Evolutionary conservation across 2,329 filamentous ascomycete species (phyloP), one percentile per base, ranked within the genome.

Genomic region (Cytospora leucostoma): DNA sequence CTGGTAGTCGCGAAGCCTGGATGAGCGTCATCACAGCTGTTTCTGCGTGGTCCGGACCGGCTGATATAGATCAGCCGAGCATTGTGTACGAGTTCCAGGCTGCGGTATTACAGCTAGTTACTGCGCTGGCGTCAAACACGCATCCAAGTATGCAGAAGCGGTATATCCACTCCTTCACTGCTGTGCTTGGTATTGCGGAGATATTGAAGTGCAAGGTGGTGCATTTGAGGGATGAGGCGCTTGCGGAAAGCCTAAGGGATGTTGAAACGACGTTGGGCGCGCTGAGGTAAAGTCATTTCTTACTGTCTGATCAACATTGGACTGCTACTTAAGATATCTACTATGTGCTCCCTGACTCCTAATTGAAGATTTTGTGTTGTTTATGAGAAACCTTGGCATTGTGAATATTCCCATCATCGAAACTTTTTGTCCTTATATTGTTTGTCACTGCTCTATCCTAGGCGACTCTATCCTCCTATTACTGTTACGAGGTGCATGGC

Each of bases 101-200:
- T 5, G 82, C 82, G 1, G 78, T 80, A 34, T 71, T 88, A 57
- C 84, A 87, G 71, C 78, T 89, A 1, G 82, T 81, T 27, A 78
- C 82, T 13, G 76, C 80, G 3, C 70, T 88, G n/a, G 71, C 88
- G 34, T 74, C 70, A 1, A 77, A 78, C 34, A 78, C 82, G 21
- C 78, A 74, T 7, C 68, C 71, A 0, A 82, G 81, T 0, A 76
- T 84, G 75, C 74, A 76, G 62, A 80, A 74, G 67, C 77, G 84
- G 19, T 85, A 85, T 66, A 70, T 73, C 2, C 80, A 84, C 65
- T 84, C 83, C n/a, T 78, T 79, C 17, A 70, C 72, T 54, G 82
- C 83, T 7, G 74, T 88, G 13, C 67, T 76, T 10, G 82, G 83
- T 4, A 75, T 86, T 57, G 79, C 79, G 4, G 69, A 68, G 35